Base-by-base conservation (phyloP, 306 rosid genomes). In the Glycyrrhiza uralensis region DNA sequence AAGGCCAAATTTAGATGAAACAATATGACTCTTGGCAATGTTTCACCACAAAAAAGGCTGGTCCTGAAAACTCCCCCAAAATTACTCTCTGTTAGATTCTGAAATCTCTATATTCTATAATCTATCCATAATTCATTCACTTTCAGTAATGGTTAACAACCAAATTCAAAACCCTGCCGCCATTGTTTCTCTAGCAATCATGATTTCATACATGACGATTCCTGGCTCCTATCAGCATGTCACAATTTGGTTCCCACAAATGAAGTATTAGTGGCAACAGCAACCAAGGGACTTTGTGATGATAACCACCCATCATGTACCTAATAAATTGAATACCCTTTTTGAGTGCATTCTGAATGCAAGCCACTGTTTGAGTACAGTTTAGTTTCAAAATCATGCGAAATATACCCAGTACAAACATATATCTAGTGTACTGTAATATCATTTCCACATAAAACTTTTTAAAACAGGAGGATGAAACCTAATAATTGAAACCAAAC, bases 231-330 rank as follows among this genome's bases (percentile, higher is more conserved):
- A 67, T 20, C 44, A 58, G 54, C 66, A 59, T 12, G 44, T 41
- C 15, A 49, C 24, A 7, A 59, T 45, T 20, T 30, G 49, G 61
- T 17, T 72, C 35, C 55, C 44, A 49, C 19, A 20, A 63, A 51
- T 14, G 44, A 14, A 26, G 52, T 45, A 66, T 36, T 28, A 22
- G 49, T n/a, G 42, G 4, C 36, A 45, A 20, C 58, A 67, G 15
- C n/a, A 79, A 55, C 46, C 24, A 69, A 28, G 17, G 17, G 71
- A 63, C 56, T 30, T 28, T 63, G 75, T 45, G 47, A 56, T 55
- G 38, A 59, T 47, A 71, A 54, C 8, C 64, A 46, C 36, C 24
- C 69, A 52, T 5, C 54, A 52, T 22, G 18, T 7, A 71, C 47
- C 58, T 32, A 69, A 70, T 52, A 29, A 4, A 66, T 72, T 33